Base-by-base conservation (phyloP, 2,329 filamentous ascomycete species). In the Cladophialophora chaetospira region DNA sequence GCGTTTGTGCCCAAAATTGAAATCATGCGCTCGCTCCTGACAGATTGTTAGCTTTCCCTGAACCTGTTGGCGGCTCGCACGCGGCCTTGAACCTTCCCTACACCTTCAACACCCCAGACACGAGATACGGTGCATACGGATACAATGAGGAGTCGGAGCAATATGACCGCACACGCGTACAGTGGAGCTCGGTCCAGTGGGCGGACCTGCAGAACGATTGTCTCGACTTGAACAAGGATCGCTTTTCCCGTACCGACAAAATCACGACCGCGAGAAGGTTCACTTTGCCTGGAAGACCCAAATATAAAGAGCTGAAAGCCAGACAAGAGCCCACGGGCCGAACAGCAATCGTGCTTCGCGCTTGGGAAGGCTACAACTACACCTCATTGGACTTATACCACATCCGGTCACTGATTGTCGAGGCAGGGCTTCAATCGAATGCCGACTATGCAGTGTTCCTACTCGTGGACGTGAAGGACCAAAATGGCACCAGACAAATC, bases 361-460 rank as follows among this genome's bases (percentile, higher is more conserved):
- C 88, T 4, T 95, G 92, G 79, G 83, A 82, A 55, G 87, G 88
- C 61, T 94, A 89, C 73, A 74, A 85, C 49, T 96, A 92, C 77
- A 90, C 88, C 2, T 79, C 85, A 3, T 85, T 93, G 67, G 84
- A 88, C 42, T 79, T 94, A 26, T 77, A 95, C 67, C 91, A 91
- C 72, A 81, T 96, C 65, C 88, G 91, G 13, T 87, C 91, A 33
- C 76, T 96, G 66, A 84, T 96, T 36, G 84, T 87, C 3, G 91
- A 96, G 72, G 78, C 95, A 4, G 84, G 87, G 4, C 75, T 96
- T 45, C 79, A 84, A 51, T 91, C 89, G 0, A 89, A 89, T 31
- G 89, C 88, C 43, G 89, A 95, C 70, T 95, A 93, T 66, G 81
- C 82, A 3, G 80, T 96, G 3, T 89, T 94, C 70, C 90, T 96